phyloP scores from a whole-genome alignment of 805 yeast genomes.

The Sporopachydermia lactativora region DNA sequence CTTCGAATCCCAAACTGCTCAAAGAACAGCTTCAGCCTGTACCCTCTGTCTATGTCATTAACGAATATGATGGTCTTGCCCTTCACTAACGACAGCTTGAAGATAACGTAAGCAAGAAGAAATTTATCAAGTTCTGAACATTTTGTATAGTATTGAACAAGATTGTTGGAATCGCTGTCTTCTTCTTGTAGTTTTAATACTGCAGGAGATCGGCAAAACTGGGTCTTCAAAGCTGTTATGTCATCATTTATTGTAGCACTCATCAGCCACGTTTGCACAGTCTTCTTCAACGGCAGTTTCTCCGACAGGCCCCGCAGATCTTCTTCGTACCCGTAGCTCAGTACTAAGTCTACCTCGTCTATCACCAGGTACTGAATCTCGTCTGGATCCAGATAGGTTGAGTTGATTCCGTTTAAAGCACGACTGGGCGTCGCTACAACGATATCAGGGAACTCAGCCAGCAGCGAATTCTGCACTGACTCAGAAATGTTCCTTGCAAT shows the following conservation, averaged over 20 bases:
- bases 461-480: conserved; percentile 53
- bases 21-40: conserved; percentile 75
- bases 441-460: conserved; percentile 66
- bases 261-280: conserved; percentile 83
- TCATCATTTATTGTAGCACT: conserved; percentile 91
- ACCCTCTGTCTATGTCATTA: conserved; percentile 90
- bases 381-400: conserved; percentile 34
- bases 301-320: conserved; percentile 58
- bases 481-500: conserved; percentile 53
- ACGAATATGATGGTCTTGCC: conserved; percentile 89
- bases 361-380: conserved; percentile 60
- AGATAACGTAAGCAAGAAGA: conserved; percentile 77
- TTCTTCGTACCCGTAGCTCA: conserved; percentile 82
- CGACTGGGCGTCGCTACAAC: conserved; percentile 81
- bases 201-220: conserved; percentile 75
- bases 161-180: conserved; percentile 29
- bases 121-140: conserved; percentile 87
- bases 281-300: conserved; percentile 55
- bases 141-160: conserved; percentile 77
- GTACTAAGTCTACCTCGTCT: conserved; percentile 88
- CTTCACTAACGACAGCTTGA: conserved; percentile 74
- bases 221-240: conserved; percentile 55
- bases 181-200: conserved; percentile 62
- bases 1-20: conserved; percentile 91
- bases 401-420: conserved; percentile 34